phyloP scores from a whole-genome alignment of 495 filamentous ascomycete genomes.

The Podospora comata region DNA sequence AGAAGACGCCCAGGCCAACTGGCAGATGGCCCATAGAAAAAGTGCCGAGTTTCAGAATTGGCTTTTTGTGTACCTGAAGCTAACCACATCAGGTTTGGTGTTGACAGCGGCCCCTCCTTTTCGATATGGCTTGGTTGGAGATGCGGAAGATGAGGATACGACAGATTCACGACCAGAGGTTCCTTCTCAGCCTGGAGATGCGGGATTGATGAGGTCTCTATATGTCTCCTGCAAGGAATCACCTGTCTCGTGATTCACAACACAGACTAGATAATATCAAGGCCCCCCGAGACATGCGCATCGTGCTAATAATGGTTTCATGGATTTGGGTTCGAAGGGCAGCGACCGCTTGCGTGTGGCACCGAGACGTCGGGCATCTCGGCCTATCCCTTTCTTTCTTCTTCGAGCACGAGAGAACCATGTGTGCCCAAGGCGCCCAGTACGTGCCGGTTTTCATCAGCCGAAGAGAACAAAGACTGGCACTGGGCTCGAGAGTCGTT shows the following conservation, averaged over 20 bases:
- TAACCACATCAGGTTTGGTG: neutral
- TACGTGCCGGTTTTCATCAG: neutral
- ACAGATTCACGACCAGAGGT: neutral
- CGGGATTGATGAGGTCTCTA: too few relatives aligned
- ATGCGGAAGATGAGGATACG: neutral
- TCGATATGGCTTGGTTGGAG: neutral
- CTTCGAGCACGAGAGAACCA: neutral
- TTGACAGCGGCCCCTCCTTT: neutral
- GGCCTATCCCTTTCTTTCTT: neutral
- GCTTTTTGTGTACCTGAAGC: slow-evolving; percentile 5
- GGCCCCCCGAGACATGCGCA: neutral
- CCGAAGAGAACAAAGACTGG: neutral
- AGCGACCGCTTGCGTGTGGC: neutral
- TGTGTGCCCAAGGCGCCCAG: neutral
- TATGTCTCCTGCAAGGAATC: neutral
- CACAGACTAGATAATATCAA: neutral
- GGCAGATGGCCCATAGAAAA: neutral
- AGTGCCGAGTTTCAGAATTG: slow-evolving; percentile 4
- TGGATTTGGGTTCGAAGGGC: neutral
- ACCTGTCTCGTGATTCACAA: neutral
- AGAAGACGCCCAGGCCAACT: neutral
- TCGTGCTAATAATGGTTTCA: slow-evolving; percentile 3
- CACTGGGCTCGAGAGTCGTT: neutral
- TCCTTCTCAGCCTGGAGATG: neutral
- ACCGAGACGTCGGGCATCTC: slow-evolving; percentile 2